phyloP scores from a whole-genome alignment of 139 green algal genomes.

The Limnomonas spitsbergensis region DNA sequence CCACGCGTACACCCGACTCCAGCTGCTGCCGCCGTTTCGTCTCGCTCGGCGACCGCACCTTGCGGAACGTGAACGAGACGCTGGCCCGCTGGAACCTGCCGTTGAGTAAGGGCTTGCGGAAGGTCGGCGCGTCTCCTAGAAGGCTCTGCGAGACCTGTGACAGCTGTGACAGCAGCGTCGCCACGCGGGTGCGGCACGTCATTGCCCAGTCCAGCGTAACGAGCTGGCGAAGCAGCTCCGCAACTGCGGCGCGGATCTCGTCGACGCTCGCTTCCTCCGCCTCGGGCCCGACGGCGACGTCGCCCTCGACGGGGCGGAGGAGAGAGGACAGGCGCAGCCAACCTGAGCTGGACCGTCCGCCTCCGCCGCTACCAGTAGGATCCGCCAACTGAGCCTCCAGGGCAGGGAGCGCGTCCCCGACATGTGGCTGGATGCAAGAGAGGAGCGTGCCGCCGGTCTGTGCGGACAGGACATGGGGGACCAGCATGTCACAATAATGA shows the following conservation, averaged over 20 bases:
- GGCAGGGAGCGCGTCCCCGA: background rate
- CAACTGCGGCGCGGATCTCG: background rate
- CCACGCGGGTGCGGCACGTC: background rate
- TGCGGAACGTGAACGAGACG: background rate
- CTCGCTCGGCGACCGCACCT: background rate
- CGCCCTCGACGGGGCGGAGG: background rate
- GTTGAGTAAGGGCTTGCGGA: too few relatives aligned
- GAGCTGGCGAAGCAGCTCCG: slow-evolving; percentile 10
- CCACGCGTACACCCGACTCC: background rate
- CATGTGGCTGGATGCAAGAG: slow-evolving; percentile 10
- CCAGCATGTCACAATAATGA: background rate
- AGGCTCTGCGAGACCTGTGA: background rate
- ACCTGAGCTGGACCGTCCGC: background rate
- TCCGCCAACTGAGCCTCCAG: background rate
- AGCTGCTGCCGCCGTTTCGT: background rate
- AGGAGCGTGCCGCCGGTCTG: slow-evolving; percentile 13
- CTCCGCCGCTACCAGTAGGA: background rate
- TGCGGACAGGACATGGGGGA: background rate
- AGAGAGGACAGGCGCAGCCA: background rate
- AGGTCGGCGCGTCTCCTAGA: background rate
- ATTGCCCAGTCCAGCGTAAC: slow-evolving; percentile 7
- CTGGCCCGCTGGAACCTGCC: background rate
- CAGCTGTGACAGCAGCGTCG: background rate
- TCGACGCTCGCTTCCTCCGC: background rate
- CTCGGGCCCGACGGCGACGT: background rate